Percentiles rank a stretch among this genome's conserved stretches.
These are phyloP conservation scores for Castanea mollissima DNA, from an alignment of 306 rosid genomes.

Conservation along the genomic window DNA sequence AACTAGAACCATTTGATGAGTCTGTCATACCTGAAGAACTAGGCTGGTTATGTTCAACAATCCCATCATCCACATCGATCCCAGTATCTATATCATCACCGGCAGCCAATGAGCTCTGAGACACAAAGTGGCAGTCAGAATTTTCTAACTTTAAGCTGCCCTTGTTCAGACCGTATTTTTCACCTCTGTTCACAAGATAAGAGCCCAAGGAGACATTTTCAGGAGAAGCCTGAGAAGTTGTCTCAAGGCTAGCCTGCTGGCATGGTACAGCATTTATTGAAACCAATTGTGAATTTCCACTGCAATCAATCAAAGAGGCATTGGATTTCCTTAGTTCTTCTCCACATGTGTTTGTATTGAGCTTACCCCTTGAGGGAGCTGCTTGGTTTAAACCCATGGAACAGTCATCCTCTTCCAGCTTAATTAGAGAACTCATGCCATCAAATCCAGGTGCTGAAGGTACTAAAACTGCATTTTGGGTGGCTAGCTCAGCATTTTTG, in stretches of 20 bases:
- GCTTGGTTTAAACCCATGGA: constrained; percentile 20
- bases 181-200: constrained; percentile 23
- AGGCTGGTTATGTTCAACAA: constrained; percentile 46
- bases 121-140: constrained; percentile 25
- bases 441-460: constrained; percentile 20
- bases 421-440: constrained; percentile 32
- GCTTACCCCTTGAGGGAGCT: constrained; percentile 17
- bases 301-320: constrained; percentile 27
- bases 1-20: constrained; percentile 54
- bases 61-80: constrained; percentile 35
- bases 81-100: constrained; percentile 36
- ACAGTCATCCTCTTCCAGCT: constrained; percentile 48
- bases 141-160: constrained; percentile 31
- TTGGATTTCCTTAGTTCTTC: constrained; percentile 33
- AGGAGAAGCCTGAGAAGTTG: constrained; percentile 23
- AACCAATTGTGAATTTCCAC: constrained; percentile 39
- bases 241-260: constrained; percentile 21
- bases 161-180: constrained; percentile 17
- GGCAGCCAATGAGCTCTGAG: constrained; percentile 40
- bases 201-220: constrained; percentile 32
- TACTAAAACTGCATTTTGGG: constrained; percentile 30
- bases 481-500: constrained; percentile 20
- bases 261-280: constrained; percentile 37
- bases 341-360: constrained; percentile 25
- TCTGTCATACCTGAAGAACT: constrained; percentile 56